phyloP scores from a whole-genome alignment of 305 asterid species.

The Solanum hybrid region DNA sequence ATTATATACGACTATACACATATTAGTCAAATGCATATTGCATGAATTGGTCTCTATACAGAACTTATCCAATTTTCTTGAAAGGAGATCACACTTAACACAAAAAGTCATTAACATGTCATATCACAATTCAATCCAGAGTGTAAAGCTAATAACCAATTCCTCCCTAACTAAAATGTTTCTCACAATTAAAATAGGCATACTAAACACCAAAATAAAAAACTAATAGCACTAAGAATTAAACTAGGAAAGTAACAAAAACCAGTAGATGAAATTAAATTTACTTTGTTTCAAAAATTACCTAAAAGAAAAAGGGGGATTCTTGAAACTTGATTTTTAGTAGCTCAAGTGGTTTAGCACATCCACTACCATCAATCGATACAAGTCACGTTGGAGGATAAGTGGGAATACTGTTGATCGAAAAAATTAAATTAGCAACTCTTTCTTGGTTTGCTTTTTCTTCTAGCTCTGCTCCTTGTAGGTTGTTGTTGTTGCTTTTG shows the following conservation, averaged over 20 bases:
- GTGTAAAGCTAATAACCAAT: neutral
- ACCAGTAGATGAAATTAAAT: neutral
- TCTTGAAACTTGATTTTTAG: neutral
- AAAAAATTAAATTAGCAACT: slow-evolving; percentile 20
- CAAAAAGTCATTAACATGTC: neutral
- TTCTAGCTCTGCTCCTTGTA: slow-evolving; percentile 40
- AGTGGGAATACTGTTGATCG: neutral
- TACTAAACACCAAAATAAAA: neutral
- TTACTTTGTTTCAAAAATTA: neutral
- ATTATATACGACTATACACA: neutral
- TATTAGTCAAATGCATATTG: neutral
- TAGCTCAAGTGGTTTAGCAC: neutral
- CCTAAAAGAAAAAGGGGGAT: neutral
- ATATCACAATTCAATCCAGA: neutral
- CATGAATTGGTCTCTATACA: neutral
- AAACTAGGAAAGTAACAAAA: neutral
- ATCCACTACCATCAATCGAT: neutral
- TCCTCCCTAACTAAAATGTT: neutral
- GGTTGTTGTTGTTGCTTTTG: slow-evolving; percentile 19
- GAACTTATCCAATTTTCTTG: neutral
- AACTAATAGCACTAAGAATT: neutral
- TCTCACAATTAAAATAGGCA: neutral
- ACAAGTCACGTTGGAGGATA: neutral
- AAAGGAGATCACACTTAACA: neutral
- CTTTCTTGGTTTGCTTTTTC: slow-evolving; percentile 59